Percentiles rank a stretch among this genome's conserved stretches.
These are phyloP conservation scores for Dendrobium chrysotoxum DNA, from an alignment of 106 monocot species.

Conservation along the genomic window DNA sequence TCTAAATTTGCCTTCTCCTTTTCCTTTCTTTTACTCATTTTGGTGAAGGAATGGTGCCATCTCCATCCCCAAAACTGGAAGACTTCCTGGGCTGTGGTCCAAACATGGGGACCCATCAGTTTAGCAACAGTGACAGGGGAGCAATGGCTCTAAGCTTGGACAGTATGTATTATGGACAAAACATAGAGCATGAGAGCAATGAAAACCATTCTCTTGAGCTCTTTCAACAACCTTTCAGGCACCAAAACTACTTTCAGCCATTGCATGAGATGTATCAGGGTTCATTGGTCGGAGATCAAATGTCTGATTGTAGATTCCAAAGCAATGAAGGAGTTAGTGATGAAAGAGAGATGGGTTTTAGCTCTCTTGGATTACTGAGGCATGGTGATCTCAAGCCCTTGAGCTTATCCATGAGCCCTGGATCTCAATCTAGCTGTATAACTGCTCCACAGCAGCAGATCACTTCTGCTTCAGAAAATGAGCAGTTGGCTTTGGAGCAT, in stretches of 20 bases:
- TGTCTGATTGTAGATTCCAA: slow-evolving; percentile 33
- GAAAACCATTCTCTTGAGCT: slow-evolving; percentile 39
- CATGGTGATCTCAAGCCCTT: slow-evolving; percentile 67
- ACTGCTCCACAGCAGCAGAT: slow-evolving; percentile 36
- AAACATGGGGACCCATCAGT: slow-evolving; percentile 74
- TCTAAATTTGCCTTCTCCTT: slow-evolving; percentile 19
- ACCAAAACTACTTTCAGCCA: slow-evolving; percentile 57
- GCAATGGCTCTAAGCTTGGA: slow-evolving; percentile 67
- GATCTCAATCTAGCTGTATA: slow-evolving; percentile 69
- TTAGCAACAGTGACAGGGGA: slow-evolving; percentile 53
- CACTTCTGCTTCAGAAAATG: slow-evolving; percentile 16
- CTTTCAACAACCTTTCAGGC: slow-evolving; percentile 29
- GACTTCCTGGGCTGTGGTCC: slow-evolving; percentile 88
- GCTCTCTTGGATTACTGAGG: slow-evolving; percentile 29
- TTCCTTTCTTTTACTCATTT: slow-evolving; percentile 10
- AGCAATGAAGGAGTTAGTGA: slow-evolving; percentile 15
- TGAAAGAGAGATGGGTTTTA: slow-evolving; percentile 26
- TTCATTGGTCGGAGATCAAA: slow-evolving; percentile 27
- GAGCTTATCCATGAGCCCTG: slow-evolving; percentile 94
- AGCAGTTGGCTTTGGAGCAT: slow-evolving; percentile 32
- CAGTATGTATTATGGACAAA: slow-evolving; percentile 62
- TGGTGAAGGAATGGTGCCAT: slow-evolving; percentile 66
- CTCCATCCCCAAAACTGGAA: slow-evolving; percentile 89
- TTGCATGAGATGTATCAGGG: slow-evolving; percentile 40
- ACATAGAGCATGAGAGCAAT: slow-evolving; percentile 20